Evolutionary conservation across 2,329 filamentous ascomycete genomes (phyloP).

Genomic region (Colletotrichum sp.): DNA sequence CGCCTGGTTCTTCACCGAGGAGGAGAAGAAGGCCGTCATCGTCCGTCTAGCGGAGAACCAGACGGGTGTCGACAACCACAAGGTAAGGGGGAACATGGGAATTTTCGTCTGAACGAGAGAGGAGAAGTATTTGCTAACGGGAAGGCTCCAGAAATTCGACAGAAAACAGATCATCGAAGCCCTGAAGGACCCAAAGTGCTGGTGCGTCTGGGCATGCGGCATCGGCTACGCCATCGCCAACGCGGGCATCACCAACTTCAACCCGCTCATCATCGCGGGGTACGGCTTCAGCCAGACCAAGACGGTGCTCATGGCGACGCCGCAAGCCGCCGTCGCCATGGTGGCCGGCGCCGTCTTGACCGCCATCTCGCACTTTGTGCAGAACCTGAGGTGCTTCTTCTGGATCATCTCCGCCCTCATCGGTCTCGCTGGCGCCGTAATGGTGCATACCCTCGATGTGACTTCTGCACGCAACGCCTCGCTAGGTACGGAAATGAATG

Average conservation of each 20-base stretch:
- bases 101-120: background rate
- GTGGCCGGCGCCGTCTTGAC: conserved; percentile 26
- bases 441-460: conserved; percentile 27
- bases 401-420: conserved; percentile 28
- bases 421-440: conserved; percentile 27
- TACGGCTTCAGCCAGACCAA: conserved; percentile 63
- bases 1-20: conserved; percentile 60
- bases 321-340: conserved; percentile 35
- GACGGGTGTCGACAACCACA: conserved; percentile 71
- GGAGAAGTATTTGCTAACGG: background rate
- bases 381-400: conserved; percentile 32
- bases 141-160: conserved; percentile 59
- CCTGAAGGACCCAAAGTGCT: conserved; percentile 53
- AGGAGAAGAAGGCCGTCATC: conserved; percentile 70
- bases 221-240: conserved; percentile 69
- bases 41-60: conserved; percentile 76
- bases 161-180: conserved; percentile 67
- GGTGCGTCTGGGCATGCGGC: conserved; percentile 64
- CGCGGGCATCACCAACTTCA: conserved; percentile 69
- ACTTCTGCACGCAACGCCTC: conserved; percentile 24
- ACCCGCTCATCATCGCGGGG: conserved; percentile 65
- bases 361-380: conserved; percentile 27
- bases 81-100: conserved; percentile 28
- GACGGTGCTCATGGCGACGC: conserved; percentile 41
- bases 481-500: background rate